A percentile compares a stretch with the other conserved stretches of the same genome.
Conservation (phyloP, 148 eudicot genomes). For the Rhododendron henanense region DNA sequence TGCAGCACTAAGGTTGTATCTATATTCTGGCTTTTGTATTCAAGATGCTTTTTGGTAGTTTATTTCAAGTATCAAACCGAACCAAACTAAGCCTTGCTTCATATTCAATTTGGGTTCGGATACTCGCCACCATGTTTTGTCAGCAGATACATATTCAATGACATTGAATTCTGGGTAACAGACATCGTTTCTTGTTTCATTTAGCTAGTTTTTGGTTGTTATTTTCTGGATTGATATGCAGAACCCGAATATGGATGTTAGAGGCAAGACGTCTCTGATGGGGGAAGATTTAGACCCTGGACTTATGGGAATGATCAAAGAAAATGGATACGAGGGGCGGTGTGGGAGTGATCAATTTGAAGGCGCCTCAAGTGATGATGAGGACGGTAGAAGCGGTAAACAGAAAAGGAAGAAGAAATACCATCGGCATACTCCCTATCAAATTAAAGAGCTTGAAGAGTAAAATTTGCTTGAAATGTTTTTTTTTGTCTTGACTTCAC, state of each 20-base stretch:
- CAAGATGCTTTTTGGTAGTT: not conserved
- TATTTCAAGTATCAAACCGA: not conserved
- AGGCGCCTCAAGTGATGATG: conserved; percentile 38
- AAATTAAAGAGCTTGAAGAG: conserved; percentile 84
- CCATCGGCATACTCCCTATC: conserved; percentile 73
- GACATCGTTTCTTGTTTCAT: not conserved
- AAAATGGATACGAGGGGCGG: conserved; percentile 35
- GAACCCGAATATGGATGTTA: conserved; percentile 53
- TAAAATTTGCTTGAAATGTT: conserved; percentile 19
- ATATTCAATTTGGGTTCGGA: not conserved
- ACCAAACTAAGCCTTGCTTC: not conserved
- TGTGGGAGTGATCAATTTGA: conserved; percentile 70
- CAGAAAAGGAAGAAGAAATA: conserved; percentile 45
- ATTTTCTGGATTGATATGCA: conserved; percentile 7
- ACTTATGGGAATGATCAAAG: conserved; percentile 29
- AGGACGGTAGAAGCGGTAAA: conserved; percentile 19
- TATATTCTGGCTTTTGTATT: not conserved
- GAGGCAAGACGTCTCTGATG: conserved; percentile 42
- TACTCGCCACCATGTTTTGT: not conserved
- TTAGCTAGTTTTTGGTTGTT: not conserved
- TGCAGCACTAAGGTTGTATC: not conserved
- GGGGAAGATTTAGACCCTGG: conserved; percentile 36
- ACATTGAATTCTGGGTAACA: not conserved
- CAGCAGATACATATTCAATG: not conserved
- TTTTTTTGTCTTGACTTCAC: not conserved